Evolutionary conservation across 345 rosid genomes (phyloP).

Genomic region (Dovyalis caffra): DNA sequence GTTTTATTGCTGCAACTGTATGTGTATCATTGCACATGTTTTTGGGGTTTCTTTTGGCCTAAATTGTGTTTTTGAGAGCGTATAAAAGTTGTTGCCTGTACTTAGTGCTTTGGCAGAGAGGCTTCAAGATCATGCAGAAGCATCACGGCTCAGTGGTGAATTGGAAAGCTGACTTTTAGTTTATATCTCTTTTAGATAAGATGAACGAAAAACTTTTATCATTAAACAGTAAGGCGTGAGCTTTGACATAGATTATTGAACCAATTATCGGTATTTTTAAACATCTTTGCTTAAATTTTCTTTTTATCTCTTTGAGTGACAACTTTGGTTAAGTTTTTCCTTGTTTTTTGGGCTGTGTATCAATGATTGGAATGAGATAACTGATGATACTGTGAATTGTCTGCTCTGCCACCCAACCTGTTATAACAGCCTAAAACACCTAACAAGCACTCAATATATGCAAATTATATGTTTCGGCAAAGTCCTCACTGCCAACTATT

Average conservation of each 20-base stretch:
- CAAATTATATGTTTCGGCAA: background rate
- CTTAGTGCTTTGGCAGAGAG: background rate
- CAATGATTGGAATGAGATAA: background rate
- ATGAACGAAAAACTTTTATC: background rate
- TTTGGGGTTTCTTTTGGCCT: background rate
- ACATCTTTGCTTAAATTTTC: background rate
- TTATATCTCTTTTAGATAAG: background rate
- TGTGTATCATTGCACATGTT: background rate
- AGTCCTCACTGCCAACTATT: background rate
- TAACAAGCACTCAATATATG: background rate
- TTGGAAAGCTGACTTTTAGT: background rate
- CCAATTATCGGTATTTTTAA: background rate
- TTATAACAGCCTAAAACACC: background rate
- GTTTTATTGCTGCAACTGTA: too few relatives aligned
- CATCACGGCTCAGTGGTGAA: background rate
- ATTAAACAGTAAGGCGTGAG: background rate
- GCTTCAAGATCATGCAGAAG: background rate
- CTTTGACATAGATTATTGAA: background rate
- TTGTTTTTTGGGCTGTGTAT: background rate
- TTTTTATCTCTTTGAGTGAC: background rate
- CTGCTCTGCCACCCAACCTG: background rate
- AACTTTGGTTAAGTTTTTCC: background rate
- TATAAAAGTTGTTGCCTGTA: background rate
- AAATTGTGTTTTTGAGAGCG: background rate
- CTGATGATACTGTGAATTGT: background rate